phyloP scores from a whole-genome alignment of 768 basidiomycete genomes.

The Solioccasus polychromus region DNA sequence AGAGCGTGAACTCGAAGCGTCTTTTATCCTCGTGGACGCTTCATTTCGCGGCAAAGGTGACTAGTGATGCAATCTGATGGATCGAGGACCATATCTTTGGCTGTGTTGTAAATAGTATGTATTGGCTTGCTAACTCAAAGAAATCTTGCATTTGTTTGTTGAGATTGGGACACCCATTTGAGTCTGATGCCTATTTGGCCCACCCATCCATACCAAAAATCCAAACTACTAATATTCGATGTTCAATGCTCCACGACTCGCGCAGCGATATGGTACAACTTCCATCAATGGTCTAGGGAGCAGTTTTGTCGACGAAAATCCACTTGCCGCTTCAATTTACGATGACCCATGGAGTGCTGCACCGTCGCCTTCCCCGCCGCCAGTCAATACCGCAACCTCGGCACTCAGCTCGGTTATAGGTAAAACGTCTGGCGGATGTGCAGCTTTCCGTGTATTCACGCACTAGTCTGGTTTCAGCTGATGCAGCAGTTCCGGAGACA shows the following conservation, averaged over 20 bases:
- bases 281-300: constrained; percentile 60
- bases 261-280: constrained; percentile 60
- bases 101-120: constrained; percentile 21
- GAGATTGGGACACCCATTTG: too few relatives aligned
- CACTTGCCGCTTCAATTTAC: constrained; percentile 68
- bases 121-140: constrained; percentile 13
- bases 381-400: constrained; percentile 47
- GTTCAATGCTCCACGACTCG: constrained; percentile 83
- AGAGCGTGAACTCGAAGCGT: constrained; percentile 79
- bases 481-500: constrained; percentile 74
- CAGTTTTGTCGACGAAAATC: constrained; percentile 77
- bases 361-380: constrained; percentile 69
- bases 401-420: constrained; percentile 72
- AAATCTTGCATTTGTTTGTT: constrained; percentile 2
- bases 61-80: constrained; percentile 34
- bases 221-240: too few relatives aligned
- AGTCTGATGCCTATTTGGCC: constrained; percentile 12
- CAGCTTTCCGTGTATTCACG: constrained; percentile 7
- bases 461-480: constrained; percentile 45
- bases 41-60: constrained; percentile 81
- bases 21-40: constrained; percentile 90
- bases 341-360: constrained; percentile 82
- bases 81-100: constrained; percentile 11
- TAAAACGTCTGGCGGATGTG: constrained; percentile 19
- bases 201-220: too few relatives aligned